Base-by-base conservation (phyloP, 164 flowering plant genomes). In the Magnolia sinica region DNA sequence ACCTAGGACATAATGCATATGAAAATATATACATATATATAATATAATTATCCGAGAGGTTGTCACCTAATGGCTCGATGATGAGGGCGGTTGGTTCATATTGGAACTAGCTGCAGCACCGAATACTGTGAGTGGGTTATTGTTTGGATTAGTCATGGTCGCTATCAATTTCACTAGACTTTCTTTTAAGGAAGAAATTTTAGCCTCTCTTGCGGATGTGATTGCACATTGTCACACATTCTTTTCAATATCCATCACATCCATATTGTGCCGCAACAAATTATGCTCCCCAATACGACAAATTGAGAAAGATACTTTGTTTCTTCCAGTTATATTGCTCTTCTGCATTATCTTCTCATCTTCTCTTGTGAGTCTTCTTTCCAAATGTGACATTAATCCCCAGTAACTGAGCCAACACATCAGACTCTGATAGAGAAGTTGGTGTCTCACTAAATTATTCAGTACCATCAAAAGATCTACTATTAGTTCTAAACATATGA, bases 391-490 rank as follows among this genome's bases (percentile, higher is more conserved):
- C n/a, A 4, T 64, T 8, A 18, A 22, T 5, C 4, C 68, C 9
- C 1, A 1, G 24, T 22, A 79, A 2, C 4, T 70, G 59, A 4
- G 23, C 13, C 8, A 70, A 50, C 0, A 69, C 58, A 0, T 73
- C 37, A 14, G 18, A 1, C 2, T 77, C 79, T 20, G 67, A 24
- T n/a, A 58, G 5, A 4, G 5, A 1, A 14, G 6, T 7, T 7
- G 82, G 80, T 8, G 68, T 16, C 0, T 0, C 9, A 4, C 52
- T 61, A 0, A 50, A 8, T 23, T 76, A 77, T n/a, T 24, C n/a
- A 0, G 22, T 24, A 0, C 84, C 82, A 69, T 79, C 16, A 75
- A 84, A 77, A 0, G 22, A 24, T 16, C n/a, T 23, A 16, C 23
- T 74, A 16, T 64, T 29, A 1, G 1, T 31, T 2, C 63, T 37